Base-by-base conservation (phyloP, 805 yeast genomes). In the Cyberlindnera galapagoensis region DNA sequence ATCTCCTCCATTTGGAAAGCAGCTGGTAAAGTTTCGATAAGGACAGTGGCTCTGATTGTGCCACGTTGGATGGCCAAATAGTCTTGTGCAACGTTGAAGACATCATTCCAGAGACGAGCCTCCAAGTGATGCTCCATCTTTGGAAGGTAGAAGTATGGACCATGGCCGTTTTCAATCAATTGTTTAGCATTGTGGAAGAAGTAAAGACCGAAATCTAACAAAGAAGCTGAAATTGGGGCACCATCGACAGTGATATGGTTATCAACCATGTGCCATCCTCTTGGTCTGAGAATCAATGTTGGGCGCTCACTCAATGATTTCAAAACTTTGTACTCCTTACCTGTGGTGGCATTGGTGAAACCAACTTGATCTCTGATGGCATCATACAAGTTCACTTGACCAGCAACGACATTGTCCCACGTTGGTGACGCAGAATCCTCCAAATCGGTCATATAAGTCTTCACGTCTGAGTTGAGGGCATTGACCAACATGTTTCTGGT, bases 341-440 rank as follows among this genome's bases (percentile, higher is more conserved):
- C 52, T 8, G 37, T 38, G 10, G 43, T 62, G 29, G 49, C 48
- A 18, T 59, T 54, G 21, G 43, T 62, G 46, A 69, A 71, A 44
- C 69, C 69, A 48, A 81, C 66, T 50, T 78, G 71, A 44, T 76
- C 71, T 59, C 92, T 71, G 30, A 80, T 69, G 19, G 77, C 86
- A 54, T 82, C 92, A 56, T 69, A 80, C 49, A 82, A 58, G 54
- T 82, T 80, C 34, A 77, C 79, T 60, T 82, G 92, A 27, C 90
- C 92, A 50, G 78, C 78, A 31, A 81, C 70, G 63, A 80, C 66
- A 59, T 80, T 80, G 42, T 62, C 64, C 90, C 90, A 82, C n/a
- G 92, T 81, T 47, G 92, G 92, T 14, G 90, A 74, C 47, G 80
- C 73, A n/a, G 88, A 80, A 56, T 82, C 90, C 56, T 82, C 94